Base-by-base conservation (phyloP, 148 eudicot species). In the Cornus suecica region DNA sequence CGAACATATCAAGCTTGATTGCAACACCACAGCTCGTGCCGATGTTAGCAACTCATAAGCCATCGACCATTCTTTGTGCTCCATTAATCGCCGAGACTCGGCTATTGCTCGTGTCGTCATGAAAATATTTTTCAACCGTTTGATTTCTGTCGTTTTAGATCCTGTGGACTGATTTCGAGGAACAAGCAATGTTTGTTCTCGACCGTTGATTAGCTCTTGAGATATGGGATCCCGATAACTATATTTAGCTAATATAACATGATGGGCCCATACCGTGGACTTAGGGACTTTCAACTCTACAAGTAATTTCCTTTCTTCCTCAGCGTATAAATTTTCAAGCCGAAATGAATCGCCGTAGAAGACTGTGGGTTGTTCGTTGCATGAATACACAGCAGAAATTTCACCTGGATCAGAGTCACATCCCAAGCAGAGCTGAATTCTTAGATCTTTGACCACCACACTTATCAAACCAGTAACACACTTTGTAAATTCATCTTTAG, bases 391-490 rank as follows among this genome's bases (percentile, higher is more conserved):
- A 61, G 91, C 99, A 25, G 86, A 42, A 68, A 94, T 90, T 77
- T 90, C 97, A 0, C 85, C 97, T 3, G 91, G 88, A 13, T 89
- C 95, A 0, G 97, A 92, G 1, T 92, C 97, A 18, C 85, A 73
- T 0, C 88, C 82, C 22, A 94, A 84, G 7, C 85, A 85, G 30
- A 94, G 80, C 78, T 87, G 89, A 10, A 94, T 51, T 0, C 82
- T 63, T 18, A 92, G 81, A 74, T 92, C 99, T 28, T 90, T 94
- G 32, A 90, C 94, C 6, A 94, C 97, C 22, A 94, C 98, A n/a
- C 97, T 92, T 2, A 94, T 26, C 18, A 94, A 78, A 0, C 94
- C 94, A 0, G 91, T 87, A 0, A 94, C 97, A 58, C 97, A 88
- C 67, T 84, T 90, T 0, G 92, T 68, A 22, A 92, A 92, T 5